Base-by-base conservation (phyloP, 768 basidiomycete genomes). In the Boletus rubroflammeus region DNA sequence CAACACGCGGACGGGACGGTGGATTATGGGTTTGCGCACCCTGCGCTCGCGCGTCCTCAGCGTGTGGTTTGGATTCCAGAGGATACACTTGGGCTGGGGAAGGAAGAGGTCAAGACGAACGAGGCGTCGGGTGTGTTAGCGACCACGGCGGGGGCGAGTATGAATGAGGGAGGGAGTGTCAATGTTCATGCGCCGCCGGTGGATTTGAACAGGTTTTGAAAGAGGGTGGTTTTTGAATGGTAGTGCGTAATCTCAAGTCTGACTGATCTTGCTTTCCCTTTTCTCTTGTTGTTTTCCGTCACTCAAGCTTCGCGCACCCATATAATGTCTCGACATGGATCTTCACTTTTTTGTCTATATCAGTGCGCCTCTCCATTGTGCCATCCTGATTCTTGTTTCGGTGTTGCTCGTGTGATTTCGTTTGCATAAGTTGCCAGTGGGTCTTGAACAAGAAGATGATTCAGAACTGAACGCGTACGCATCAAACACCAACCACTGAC, bases 11-110 rank as follows among this genome's bases (percentile, higher is more conserved):
- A 70, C 19, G 69, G 65, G 9, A n/a, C 17, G 44, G 51, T 67
- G 56, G 67, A 81, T 47, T 84, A 84, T 63, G 86, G 88, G 13
- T 98, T 96, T 73, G 84, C 88, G 43, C 96, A 96, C 62, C 96
- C 96, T 15, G 93, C 93, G 7, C 78, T 82, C 51, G 81, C 75
- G 57, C 72, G 82, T 47, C 83, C 88, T 44, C 90, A 93, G 72
- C 78, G 85, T 57, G 76, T 83, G 5, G 74, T 98, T 31, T 98
- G 96, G 96, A 70, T 98, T 50, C 91, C 96, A 21, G 71, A 73
- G 36, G 96, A 98, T 67, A 61, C 70, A 6, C 59, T 59, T 21
- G 67, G 67, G n/a, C 31, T 93, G 50, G 81, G 78, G 1, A 71
- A 75, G 35, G 81, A 81, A 56, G 90, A 91, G 73, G 82, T 80